Evolutionary conservation across 2,329 filamentous ascomycete species (phyloP).

Genomic region (Thelonectria blattea): DNA sequence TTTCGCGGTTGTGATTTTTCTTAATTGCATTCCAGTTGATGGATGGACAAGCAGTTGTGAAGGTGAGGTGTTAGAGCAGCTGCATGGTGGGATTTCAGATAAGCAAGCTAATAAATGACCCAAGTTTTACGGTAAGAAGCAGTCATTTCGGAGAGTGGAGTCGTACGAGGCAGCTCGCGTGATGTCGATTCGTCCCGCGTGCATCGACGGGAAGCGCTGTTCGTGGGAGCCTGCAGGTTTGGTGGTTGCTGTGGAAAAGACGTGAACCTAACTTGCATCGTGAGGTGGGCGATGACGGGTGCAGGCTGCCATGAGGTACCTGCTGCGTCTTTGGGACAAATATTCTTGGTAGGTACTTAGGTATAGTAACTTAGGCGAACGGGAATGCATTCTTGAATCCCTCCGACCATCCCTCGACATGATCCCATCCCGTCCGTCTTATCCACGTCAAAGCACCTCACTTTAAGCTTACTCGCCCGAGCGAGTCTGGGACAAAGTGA

Average conservation of each 20-base stretch:
- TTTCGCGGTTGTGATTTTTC: background rate
- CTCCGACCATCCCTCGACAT: background rate
- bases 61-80: too few species aligned
- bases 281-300: too few species aligned
- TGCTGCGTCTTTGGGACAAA: too few species aligned
- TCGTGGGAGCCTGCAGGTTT: conserved; percentile 26
- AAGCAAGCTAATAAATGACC: background rate
- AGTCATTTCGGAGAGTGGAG: conserved; percentile 12
- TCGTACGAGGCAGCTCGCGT: conserved; percentile 25
- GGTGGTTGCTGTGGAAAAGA: conserved; percentile 14
- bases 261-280: background rate
- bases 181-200: conserved; percentile 20
- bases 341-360: too few species aligned
- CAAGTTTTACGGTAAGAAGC: background rate
- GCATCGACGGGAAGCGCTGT: background rate
- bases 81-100: background rate
- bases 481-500: conserved; percentile 5
- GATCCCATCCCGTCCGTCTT: background rate
- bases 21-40: background rate
- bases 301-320: too few species aligned
- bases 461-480: conserved; percentile 24
- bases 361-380: background rate
- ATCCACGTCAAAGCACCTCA: background rate
- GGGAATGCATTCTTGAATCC: background rate
- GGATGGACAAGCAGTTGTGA: too few species aligned